Base-by-base conservation (phyloP, 2,329 filamentous ascomycete species). In the Pleomassaria siparia region DNA sequence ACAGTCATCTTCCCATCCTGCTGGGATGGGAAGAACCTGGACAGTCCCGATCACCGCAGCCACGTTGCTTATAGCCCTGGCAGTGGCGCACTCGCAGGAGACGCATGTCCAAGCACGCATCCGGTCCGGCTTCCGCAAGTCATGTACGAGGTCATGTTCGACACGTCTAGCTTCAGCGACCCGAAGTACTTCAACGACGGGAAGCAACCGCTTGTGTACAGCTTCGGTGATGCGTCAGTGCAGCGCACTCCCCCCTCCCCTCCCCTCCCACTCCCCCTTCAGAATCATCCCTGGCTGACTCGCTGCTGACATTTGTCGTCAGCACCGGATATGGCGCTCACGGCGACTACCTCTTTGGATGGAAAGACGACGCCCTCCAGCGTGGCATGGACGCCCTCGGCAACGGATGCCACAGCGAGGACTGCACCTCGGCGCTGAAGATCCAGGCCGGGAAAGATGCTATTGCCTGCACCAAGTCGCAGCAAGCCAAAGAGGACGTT, bases 1-100 rank as follows among this genome's bases (percentile, higher is more conserved):
- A 83, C 87, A 54, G 72, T 87, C 26, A 84, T 86, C 73, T 86
- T 88, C 72, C 85, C 85, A 2, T 86, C 83, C 5, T 88, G 85
- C 76, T 87, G 86, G 77, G 80, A 88, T 70, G 85, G 84, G 28
- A 67, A 71, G 45, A 54, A 50, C 35, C 16, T 54, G 9, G 82
- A 79, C 48, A 74, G 84, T 46, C 73, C 76, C 44, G 76, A 83
- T 72, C 82, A 81, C 74, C 72, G 76, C 65, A 76, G 77, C 55
- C 87, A 88, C 76, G 85, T 84, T 77, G 46, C 73, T 18, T 88
- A 79, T 65, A 84, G 85, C 35, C 64, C 62, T 15, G 48, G 44
- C 4, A 24, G 7, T 13, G 12, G 13, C n/a, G 48, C 40, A 7
- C 45, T 54, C n/a, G 56, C 53, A 11, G 52, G 53, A 5, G 50